Evolutionary conservation across 2,329 filamentous ascomycete species (phyloP), one percentile per base, ranked within the genome.

Genomic region (Epichloe typhina): DNA sequence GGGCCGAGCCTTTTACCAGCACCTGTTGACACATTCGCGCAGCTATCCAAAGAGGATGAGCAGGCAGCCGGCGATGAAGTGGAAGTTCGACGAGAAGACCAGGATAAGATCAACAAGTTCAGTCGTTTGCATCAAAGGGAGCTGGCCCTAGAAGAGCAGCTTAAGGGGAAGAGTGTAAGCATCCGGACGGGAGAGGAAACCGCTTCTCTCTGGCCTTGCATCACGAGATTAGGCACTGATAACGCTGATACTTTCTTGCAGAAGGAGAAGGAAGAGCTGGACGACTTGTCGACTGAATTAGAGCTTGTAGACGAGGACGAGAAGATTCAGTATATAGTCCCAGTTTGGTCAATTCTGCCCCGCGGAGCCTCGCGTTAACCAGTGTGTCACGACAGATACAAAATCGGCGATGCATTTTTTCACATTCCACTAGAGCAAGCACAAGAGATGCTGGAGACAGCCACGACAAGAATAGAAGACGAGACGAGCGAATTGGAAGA

Each of bases 41-140:
- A 97, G 93, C 84, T 98, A 58, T 88, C 88, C 44, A 94, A 88
- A 65, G 91, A 95, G 66, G 91, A 97, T 61, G 93, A 98, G 69
- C 40, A 51, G 19, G 84, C 82, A 53, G 75, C 82, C 19, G 78
- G 80, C 54, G 86, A 93, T 58, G 93, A 98, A 65, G 84, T 89
- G 60, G 87, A 96, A 69, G 93, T 98, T 53, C 86, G 93, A 54
- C 86, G 90, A 62, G 90, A 97, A 67, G 93, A 98, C 66, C 93
- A 98, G 69, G 90, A 97, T 72, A 95, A 93, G 72, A 98, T 98
- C 80, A 98, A 98, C 72, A 84, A 83, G 57, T 98, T 98, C 75
- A 96, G 90, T 68, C 83, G 89, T 43, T 75, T 98, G 55, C 93
- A 98, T 67, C 88, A 94, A 65, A 84, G 87, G 48, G 86, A 95